These are phyloP conservation scores for Erodium moschatum DNA, from an alignment of 441 rosid species.

Conservation along the genomic window DNA sequence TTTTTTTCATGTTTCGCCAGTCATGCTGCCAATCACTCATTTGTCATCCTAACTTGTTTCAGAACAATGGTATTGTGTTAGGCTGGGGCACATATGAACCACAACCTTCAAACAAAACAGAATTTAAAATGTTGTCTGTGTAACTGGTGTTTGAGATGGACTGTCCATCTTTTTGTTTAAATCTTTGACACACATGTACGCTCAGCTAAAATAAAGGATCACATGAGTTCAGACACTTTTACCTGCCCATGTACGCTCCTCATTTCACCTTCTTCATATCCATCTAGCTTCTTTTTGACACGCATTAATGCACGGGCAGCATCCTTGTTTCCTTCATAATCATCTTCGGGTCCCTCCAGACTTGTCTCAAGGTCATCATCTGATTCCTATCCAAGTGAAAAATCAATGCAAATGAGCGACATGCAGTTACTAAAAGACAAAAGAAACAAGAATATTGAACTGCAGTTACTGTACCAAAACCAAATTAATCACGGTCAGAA, in stretches of 20 bases:
- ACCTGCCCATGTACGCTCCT: slow-evolving; percentile 97
- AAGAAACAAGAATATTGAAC: neutral
- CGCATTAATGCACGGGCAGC: slow-evolving; percentile 92
- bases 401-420: neutral
- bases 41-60: neutral
- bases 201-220: neutral
- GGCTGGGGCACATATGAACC: neutral
- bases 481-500: neutral
- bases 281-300: slow-evolving; percentile 91
- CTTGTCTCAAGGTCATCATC: slow-evolving; percentile 58
- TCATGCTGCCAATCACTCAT: too few species aligned
- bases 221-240: slow-evolving; percentile 11
- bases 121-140: neutral
- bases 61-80: neutral
- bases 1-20: too few species aligned
- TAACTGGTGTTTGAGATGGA: neutral
- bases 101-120: slow-evolving; percentile 1
- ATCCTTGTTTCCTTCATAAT: slow-evolving; percentile 84
- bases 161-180: neutral
- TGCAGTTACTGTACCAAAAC: neutral
- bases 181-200: too few species aligned
- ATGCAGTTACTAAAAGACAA: slow-evolving; percentile 5
- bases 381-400: slow-evolving; percentile 40
- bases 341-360: slow-evolving; percentile 64
- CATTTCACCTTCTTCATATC: slow-evolving; percentile 94